Percentiles rank a stretch among this genome's conserved stretches.
phyloP scores from a whole-genome alignment of 2,329 filamentous ascomycete genomes.

The Cadophora luteo-olivacea region DNA sequence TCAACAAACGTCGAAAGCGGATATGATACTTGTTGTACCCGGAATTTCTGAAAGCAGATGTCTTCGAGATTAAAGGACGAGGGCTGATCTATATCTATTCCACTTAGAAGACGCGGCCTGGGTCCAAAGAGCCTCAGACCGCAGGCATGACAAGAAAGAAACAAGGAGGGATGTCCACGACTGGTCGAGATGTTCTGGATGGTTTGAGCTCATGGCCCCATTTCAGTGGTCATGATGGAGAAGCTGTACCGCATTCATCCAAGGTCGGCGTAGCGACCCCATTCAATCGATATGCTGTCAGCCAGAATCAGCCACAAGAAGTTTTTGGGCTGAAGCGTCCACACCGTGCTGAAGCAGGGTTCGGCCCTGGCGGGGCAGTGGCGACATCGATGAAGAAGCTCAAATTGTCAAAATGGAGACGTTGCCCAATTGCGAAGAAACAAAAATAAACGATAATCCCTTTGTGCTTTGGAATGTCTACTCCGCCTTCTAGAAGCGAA shows the following conservation, averaged over 20 bases:
- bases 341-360: slow-evolving; percentile 8
- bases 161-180: slow-evolving; percentile 12
- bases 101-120: slow-evolving; percentile 15
- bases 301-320: slow-evolving; percentile 14
- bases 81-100: slow-evolving; percentile 12
- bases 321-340: slow-evolving; percentile 12
- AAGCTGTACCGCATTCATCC: slow-evolving; percentile 9
- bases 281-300: slow-evolving; percentile 12
- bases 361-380: slow-evolving; percentile 1
- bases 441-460: neutral
- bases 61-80: slow-evolving; percentile 2
- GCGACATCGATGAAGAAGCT: neutral
- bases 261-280: slow-evolving; percentile 13
- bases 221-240: slow-evolving; percentile 14
- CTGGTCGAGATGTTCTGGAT: slow-evolving; percentile 15
- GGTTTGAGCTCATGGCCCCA: slow-evolving; percentile 4
- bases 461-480: neutral
- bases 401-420: neutral
- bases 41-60: neutral
- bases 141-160: slow-evolving; percentile 11
- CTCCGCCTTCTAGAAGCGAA: neutral
- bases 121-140: slow-evolving; percentile 14
- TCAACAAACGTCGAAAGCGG: neutral
- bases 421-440: neutral
- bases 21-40: neutral